Evolutionary conservation across 139 green algal species (phyloP).

Genomic region (Haematococcus lacustris): DNA sequence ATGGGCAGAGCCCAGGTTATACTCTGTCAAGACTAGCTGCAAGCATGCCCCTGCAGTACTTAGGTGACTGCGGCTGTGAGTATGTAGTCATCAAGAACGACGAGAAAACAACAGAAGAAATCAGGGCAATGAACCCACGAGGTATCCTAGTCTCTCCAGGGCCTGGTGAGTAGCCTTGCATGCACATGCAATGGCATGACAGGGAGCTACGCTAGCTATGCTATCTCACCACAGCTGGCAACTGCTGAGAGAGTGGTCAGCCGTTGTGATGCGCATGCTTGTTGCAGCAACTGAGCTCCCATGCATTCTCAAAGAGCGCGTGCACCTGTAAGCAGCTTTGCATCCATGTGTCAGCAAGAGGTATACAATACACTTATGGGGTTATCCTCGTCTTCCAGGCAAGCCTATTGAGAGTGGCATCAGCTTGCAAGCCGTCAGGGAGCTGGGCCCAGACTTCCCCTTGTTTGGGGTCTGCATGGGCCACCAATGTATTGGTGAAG

Average conservation of each 20-base stretch:
- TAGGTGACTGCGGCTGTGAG: conserved; percentile 84
- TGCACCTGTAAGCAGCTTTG: no score
- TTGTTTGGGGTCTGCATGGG: conserved; percentile 99
- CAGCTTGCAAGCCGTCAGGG: conserved; percentile 72
- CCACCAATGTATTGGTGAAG: conserved; percentile 97
- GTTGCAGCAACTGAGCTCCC: no score
- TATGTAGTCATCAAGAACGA: conserved; percentile 95
- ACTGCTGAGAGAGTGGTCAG: no score
- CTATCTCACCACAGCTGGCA: no score
- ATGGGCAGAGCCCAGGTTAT: no score
- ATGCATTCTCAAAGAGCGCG: no score
- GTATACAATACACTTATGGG: no score
- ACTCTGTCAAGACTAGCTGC: no score
- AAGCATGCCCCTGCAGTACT: conserved; percentile 76
- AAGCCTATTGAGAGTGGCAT: conserved; percentile 90
- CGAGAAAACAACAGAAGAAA: conserved; percentile 85
- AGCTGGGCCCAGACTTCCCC: conserved; percentile 78
- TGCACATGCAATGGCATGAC: no score
- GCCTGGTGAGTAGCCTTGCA: conserved; percentile 67
- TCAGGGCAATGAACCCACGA: conserved; percentile 73
- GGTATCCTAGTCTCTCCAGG: conserved; percentile 93
- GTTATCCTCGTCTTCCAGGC: conserved; percentile 39
- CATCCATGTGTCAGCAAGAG: no score
- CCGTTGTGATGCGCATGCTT: no score
- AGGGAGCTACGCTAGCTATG: no score